These are phyloP conservation scores for Plasmodium blacklocki DNA, from an alignment of 169 alveolate species.

Conservation along the genomic window DNA sequence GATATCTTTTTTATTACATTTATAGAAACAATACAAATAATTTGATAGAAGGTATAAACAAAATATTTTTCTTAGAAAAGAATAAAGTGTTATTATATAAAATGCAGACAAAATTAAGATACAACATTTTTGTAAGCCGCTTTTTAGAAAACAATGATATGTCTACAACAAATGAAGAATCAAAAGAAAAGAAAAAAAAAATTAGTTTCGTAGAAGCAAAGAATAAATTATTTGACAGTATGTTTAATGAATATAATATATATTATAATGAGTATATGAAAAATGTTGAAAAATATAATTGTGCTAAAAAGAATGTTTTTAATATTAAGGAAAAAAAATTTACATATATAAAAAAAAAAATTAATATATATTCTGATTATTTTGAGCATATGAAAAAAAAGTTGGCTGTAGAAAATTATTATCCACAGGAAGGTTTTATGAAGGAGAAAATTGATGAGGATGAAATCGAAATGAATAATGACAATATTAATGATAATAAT, in stretches of 20 bases:
- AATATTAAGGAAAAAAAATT: constrained; percentile 18
- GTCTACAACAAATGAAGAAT: background rate
- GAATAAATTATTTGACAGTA: constrained; percentile 3
- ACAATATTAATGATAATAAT: background rate
- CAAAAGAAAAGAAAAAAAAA: constrained; percentile 8
- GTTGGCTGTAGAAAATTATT: background rate
- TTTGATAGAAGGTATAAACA: constrained; percentile 18
- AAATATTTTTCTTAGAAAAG: constrained; percentile 21
- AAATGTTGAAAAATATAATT: background rate
- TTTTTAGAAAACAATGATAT: constrained; percentile 38
- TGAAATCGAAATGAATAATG: background rate
- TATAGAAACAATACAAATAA: constrained; percentile 11
- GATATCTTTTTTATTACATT: constrained; percentile 65
- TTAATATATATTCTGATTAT: constrained; percentile 25
- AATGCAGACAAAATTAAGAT: constrained; percentile 38
- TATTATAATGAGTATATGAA: constrained; percentile 11
- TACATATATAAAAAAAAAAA: constrained; percentile 9
- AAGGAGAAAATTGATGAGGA: background rate
- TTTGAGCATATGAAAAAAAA: constrained; percentile 26
- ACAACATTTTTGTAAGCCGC: constrained; percentile 49
- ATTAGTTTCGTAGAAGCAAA: constrained; percentile 33
- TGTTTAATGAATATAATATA: constrained; percentile 15
- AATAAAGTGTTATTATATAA: constrained; percentile 44
- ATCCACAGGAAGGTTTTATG: background rate
- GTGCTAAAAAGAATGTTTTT: background rate